Percentiles rank a stretch among this genome's conserved stretches.
These are phyloP conservation scores for Sphaceloma murrayae DNA, from an alignment of 2,329 filamentous ascomycete species.

Conservation along the genomic window DNA sequence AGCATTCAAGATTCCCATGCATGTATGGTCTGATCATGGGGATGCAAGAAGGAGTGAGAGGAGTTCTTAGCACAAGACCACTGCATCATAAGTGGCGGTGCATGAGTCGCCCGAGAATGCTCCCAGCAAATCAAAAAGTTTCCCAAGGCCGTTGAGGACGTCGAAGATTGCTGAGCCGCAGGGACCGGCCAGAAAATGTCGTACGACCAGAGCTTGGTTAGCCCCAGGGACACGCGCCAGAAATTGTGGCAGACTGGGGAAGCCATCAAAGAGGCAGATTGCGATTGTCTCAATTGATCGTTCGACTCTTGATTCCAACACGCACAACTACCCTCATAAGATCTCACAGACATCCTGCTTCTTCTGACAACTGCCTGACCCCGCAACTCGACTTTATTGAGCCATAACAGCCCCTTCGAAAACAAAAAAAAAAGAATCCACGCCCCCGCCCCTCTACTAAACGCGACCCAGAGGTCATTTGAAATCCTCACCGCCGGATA, in stretches of 20 bases:
- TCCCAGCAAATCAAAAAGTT: neutral
- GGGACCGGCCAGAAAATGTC: neutral
- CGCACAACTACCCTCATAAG: neutral
- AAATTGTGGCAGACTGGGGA: constrained; percentile 3
- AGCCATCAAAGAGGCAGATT: constrained; percentile 3
- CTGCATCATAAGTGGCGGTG: neutral
- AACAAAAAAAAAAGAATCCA: neutral
- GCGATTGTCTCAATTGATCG: constrained; percentile 4
- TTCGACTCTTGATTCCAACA: constrained; percentile 7
- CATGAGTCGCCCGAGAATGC: neutral
- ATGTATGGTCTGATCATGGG: no score
- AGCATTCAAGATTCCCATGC: no score
- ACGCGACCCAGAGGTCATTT: neutral
- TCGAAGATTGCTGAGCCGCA: constrained; percentile 9
- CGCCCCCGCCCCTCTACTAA: neutral
- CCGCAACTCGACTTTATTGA: no score
- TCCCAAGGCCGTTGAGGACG: neutral
- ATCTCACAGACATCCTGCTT: no score
- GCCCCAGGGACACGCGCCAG: constrained; percentile 14
- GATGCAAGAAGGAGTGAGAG: no score
- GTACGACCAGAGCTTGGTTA: constrained; percentile 6
- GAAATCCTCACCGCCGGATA: neutral
- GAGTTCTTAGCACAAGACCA: no score
- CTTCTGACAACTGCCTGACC: constrained; percentile 2
- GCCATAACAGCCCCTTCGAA: no score